These are phyloP conservation scores for Trametes meyenii DNA, from an alignment of 768 basidiomycete genomes.

Conservation along the genomic window DNA sequence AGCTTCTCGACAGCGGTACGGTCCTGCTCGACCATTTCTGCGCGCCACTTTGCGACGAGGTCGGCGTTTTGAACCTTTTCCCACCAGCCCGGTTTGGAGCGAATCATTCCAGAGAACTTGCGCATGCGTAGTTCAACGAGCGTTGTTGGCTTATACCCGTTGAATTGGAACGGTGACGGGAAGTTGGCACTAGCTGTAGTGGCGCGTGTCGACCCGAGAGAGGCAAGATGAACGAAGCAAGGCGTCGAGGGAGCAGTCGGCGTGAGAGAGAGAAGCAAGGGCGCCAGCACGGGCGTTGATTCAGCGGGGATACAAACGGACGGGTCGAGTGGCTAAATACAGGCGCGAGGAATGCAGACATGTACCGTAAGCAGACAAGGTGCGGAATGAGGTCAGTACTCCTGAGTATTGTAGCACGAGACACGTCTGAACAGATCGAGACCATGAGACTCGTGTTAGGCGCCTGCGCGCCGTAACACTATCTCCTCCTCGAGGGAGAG, in stretches of 20 bases:
- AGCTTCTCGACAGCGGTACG: background rate
- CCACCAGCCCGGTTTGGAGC: constrained; percentile 13
- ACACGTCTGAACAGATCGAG: background rate
- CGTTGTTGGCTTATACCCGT: background rate
- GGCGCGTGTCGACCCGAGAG: no score
- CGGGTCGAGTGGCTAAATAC: no score
- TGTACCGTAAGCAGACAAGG: no score
- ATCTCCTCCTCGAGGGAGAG: constrained; percentile 6
- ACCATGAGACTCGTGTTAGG: background rate
- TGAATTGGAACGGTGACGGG: constrained; percentile 4
- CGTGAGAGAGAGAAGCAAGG: no score
- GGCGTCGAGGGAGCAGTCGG: no score
- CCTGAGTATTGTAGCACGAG: background rate
- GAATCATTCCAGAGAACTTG: constrained; percentile 5
- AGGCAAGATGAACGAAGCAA: no score
- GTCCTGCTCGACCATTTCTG: constrained; percentile 15
- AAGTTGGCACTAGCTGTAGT: background rate
- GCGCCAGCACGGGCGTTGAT: no score
- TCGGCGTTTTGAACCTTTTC: constrained; percentile 11
- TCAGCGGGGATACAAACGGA: no score
- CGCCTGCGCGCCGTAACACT: background rate
- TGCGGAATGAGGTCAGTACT: no score
- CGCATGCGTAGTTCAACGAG: constrained; percentile 21
- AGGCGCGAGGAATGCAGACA: no score
- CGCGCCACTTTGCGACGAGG: constrained; percentile 9